Base-by-base conservation (phyloP, 306 rosid species). In the Trifolium subterraneum region DNA sequence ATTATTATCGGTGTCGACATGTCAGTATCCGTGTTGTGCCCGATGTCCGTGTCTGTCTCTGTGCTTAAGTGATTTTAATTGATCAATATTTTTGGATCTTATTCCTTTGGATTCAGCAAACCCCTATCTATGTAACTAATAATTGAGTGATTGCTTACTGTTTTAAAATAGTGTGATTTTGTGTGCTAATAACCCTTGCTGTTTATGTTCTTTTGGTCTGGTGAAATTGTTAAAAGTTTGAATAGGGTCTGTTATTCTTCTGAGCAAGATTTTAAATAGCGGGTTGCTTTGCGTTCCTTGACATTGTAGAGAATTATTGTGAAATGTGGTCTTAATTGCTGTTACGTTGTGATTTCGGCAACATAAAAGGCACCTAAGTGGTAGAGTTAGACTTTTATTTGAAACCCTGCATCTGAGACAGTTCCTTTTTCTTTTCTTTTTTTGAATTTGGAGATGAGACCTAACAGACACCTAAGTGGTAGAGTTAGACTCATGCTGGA, bases 401-500 rank as follows among this genome's bases (percentile, higher is more conserved):
- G 13, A 41, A 41, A 41, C 47, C 47, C 15, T 41, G 47, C 6
- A 11, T 11, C 47, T 13, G 16, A 13, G 16, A 41, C 25, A 23
- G 18, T 47, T 58, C 67, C 16, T 35, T 65, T 71, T 11, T 64
- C 10, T 64, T 71, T 45, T 73, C n/a, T 76, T 76, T 77, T 25
- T 27, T 3, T 27, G 31, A 62, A 67, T 64, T 58, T 58, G 31
- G 64, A 36, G 25, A 6, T 41, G 19, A 27, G 33, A 44, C 55
- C 54, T 65, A 59, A 11, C 27, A 19, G 60, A 45, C 48, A 11
- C 4, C 0, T 19, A 44, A 9, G 12, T 41, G 15, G 62, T 55
- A 19, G 75, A 10, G 14, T 77, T 18, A 14, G 15, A 52, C 55
- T 66, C 10, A 12, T 75, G 47, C 16, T 65, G 56, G 58, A 52